Evolutionary conservation across 306 rosid genomes (phyloP).

Genomic region (Canavalia ensiformis): DNA sequence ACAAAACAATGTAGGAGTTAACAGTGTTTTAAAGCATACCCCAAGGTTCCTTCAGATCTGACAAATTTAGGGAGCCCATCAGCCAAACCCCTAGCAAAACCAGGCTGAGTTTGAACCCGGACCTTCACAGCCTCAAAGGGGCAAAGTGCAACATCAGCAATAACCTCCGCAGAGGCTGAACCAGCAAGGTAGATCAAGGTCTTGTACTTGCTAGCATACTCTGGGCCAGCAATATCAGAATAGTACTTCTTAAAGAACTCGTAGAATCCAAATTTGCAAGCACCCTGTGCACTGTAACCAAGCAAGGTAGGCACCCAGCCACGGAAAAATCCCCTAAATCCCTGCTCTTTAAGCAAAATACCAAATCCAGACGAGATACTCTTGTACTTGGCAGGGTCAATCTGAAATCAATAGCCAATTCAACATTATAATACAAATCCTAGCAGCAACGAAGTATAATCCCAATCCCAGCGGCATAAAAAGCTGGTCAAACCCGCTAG

Average conservation of each 20-base stretch:
- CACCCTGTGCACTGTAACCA: slow-evolving; percentile 99
- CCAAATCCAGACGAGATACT: slow-evolving; percentile 94
- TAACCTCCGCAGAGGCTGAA: slow-evolving; percentile 97
- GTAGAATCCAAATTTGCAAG: slow-evolving; percentile 95
- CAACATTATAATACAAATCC: slow-evolving; percentile 6
- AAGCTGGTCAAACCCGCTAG: neutral
- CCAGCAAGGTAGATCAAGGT: slow-evolving; percentile 98
- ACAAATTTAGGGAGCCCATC: slow-evolving; percentile 94
- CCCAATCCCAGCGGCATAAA: slow-evolving; percentile 1
- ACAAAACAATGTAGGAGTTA: neutral
- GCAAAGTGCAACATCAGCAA: slow-evolving; percentile 95
- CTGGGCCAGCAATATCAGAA: slow-evolving; percentile 96
- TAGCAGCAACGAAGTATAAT: neutral
- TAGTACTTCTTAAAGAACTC: slow-evolving; percentile 96
- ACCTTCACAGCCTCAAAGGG: slow-evolving; percentile 98
- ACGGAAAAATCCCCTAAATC: slow-evolving; percentile 83
- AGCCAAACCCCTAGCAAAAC: slow-evolving; percentile 89
- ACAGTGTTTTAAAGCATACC: slow-evolving; percentile 61
- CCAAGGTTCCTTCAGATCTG: slow-evolving; percentile 84
- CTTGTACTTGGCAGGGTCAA: slow-evolving; percentile 90
- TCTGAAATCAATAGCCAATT: slow-evolving; percentile 60
- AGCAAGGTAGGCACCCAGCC: slow-evolving; percentile 99
- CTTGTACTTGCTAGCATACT: slow-evolving; percentile 95
- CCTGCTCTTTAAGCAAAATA: slow-evolving; percentile 90
- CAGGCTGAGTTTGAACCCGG: slow-evolving; percentile 97